Percentiles rank a stretch among this genome's conserved stretches.
These are phyloP conservation scores for Dactylis glomerata DNA, from an alignment of 176 grass and related monocot genomes.

Conservation along the genomic window DNA sequence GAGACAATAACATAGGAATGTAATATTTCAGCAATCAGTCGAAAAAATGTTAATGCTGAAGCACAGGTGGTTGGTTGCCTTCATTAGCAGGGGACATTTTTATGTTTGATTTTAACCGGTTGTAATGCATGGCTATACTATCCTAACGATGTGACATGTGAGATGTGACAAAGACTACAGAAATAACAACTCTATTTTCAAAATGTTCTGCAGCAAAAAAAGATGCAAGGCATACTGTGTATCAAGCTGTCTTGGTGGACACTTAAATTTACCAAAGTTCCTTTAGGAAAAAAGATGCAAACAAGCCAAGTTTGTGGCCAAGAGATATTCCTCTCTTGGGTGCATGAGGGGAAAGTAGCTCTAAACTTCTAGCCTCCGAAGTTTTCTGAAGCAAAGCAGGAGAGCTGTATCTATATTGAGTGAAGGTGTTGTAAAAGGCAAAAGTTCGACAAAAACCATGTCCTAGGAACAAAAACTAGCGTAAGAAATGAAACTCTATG, in stretches of 20 bases:
- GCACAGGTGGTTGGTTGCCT: not conserved
- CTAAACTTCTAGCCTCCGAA: not conserved
- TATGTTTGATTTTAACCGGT: not conserved
- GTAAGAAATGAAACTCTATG: not conserved
- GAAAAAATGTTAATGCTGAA: not conserved
- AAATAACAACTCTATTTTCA: not conserved
- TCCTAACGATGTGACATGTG: not conserved
- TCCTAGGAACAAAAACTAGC: too few species aligned
- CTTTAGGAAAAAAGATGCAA: too few species aligned
- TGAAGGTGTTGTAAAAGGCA: not conserved
- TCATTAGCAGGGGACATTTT: not conserved
- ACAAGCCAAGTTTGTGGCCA: too few species aligned
- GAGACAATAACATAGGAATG: not conserved
- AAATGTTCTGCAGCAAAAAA: not conserved
- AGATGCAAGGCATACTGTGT: not conserved
- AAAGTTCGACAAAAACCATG: too few species aligned
- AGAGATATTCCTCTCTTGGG: too few species aligned
- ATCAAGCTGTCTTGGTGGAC: not conserved
- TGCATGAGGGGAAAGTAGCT: not conserved
- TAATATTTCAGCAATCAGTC: not conserved
- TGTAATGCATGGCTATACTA: not conserved
- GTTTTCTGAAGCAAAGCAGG: not conserved
- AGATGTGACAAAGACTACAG: not conserved
- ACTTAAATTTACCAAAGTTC: not conserved
- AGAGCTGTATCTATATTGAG: not conserved